phyloP scores from a whole-genome alignment of 306 rosid genomes.

The Psophocarpus tetragonolobus region DNA sequence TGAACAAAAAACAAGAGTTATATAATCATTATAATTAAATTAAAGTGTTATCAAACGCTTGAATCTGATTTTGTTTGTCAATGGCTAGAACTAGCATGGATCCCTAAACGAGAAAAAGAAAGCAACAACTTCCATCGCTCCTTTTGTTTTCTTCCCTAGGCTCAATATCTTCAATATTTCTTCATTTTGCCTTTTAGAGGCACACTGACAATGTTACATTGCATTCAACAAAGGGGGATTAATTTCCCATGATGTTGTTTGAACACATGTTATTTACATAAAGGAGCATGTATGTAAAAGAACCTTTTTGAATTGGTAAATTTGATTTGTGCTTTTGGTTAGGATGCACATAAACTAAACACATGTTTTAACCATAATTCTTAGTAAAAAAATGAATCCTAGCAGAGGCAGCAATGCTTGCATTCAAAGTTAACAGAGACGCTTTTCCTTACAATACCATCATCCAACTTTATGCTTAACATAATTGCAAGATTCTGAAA shows the following conservation, averaged over 20 bases:
- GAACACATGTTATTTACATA: background rate
- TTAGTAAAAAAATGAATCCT: background rate
- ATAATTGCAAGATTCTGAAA: background rate
- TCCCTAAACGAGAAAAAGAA: no score
- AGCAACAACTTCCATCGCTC: no score
- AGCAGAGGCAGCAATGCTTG: background rate
- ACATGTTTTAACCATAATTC: constrained; percentile 2
- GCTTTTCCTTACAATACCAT: background rate
- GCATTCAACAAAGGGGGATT: background rate
- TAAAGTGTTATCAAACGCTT: background rate
- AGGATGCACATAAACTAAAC: background rate
- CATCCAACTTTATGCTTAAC: background rate
- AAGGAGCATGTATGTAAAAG: background rate
- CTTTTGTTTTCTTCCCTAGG: no score
- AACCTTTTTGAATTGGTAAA: background rate
- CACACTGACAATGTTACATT: background rate
- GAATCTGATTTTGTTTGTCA: background rate
- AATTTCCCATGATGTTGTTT: background rate
- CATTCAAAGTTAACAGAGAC: background rate
- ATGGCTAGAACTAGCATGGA: background rate
- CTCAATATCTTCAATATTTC: background rate
- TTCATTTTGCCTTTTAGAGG: background rate
- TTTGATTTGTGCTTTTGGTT: background rate
- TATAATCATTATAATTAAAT: background rate
- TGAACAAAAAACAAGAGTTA: background rate